Conservation (phyloP, 257 asterid species). For the Perilla frutescens region DNA sequence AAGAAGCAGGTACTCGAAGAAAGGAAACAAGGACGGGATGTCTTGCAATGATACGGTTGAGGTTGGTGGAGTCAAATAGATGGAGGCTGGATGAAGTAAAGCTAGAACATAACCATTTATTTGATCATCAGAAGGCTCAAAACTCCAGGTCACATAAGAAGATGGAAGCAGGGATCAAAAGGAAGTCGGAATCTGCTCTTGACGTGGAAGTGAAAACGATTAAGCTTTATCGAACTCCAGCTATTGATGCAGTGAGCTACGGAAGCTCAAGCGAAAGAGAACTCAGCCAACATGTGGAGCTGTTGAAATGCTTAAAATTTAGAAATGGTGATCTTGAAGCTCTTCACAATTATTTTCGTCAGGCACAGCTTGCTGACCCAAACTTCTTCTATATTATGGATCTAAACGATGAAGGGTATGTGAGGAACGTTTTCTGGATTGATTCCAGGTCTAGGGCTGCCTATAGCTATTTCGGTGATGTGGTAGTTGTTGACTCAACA, state of each 20-base stretch:
- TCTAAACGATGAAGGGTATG: constrained; percentile 54
- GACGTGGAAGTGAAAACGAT: constrained; percentile 66
- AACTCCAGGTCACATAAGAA: constrained; percentile 65
- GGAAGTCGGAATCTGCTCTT: constrained; percentile 56
- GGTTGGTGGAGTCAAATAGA: constrained; percentile 67
- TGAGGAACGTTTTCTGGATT: constrained; percentile 64
- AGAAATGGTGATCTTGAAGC: constrained; percentile 46
- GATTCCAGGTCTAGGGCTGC: constrained; percentile 63
- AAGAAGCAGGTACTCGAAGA: constrained; percentile 69
- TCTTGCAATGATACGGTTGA: constrained; percentile 79
- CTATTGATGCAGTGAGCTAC: constrained; percentile 50
- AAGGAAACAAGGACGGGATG: constrained; percentile 95
- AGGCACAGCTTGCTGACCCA: constrained; percentile 53
- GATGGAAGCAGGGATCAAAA: constrained; percentile 57
- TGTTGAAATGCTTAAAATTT: constrained; percentile 41
- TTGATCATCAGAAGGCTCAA: constrained; percentile 67
- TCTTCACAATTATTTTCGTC: constrained; percentile 44
- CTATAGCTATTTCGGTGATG: constrained; percentile 55
- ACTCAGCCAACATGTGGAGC: constrained; percentile 32
- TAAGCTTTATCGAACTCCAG: constrained; percentile 66
- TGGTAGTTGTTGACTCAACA: constrained; percentile 48
- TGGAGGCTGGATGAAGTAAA: constrained; percentile 85
- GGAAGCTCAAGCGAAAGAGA: constrained; percentile 55
- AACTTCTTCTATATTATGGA: constrained; percentile 59
- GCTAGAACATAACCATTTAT: constrained; percentile 76